Evolutionary conservation across 805 yeast species (phyloP).

Genomic region (Kodamaea kaohsiungensis): DNA sequence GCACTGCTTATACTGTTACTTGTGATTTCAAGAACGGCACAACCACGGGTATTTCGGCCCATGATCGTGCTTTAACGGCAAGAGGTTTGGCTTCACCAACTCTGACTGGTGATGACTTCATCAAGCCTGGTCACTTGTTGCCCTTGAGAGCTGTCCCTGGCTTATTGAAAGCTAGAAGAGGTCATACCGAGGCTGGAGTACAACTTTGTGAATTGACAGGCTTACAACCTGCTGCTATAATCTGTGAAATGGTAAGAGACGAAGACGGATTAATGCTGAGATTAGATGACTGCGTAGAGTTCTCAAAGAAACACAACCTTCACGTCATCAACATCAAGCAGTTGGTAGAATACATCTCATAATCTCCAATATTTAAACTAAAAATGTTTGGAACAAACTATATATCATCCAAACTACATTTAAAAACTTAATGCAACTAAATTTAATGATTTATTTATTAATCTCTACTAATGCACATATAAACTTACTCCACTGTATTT

Average conservation of each 20-base stretch:
- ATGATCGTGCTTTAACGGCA: conserved; percentile 87
- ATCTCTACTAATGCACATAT: conserved; percentile 3
- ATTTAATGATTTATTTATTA: conserved; percentile 1
- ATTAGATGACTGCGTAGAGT: conserved; percentile 76
- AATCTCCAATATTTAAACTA: background rate
- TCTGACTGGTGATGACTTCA: conserved; percentile 62
- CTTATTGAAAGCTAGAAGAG: conserved; percentile 76
- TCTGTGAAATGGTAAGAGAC: conserved; percentile 91
- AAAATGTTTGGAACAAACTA: background rate
- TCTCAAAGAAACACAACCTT: conserved; percentile 60
- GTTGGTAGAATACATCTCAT: conserved; percentile 54
- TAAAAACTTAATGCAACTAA: background rate
- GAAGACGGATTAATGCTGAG: conserved; percentile 96
- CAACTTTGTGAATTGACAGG: conserved; percentile 80
- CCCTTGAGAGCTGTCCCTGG: conserved; percentile 92
- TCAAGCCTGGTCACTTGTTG: conserved; percentile 91
- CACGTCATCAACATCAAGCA: conserved; percentile 80
- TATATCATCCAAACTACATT: background rate
- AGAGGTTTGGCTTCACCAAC: conserved; percentile 62
- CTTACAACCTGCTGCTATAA: conserved; percentile 82
- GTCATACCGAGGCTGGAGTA: conserved; percentile 97
- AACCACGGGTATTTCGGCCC: conserved; percentile 95
- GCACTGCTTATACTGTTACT: conserved; percentile 95
- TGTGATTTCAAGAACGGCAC: conserved; percentile 86
- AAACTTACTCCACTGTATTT: background rate